Evolutionary conservation across 2,329 filamentous ascomycete genomes (phyloP), one percentile per base, ranked within the genome.

Genomic region (Magnaporthiopsis rhizophila): DNA sequence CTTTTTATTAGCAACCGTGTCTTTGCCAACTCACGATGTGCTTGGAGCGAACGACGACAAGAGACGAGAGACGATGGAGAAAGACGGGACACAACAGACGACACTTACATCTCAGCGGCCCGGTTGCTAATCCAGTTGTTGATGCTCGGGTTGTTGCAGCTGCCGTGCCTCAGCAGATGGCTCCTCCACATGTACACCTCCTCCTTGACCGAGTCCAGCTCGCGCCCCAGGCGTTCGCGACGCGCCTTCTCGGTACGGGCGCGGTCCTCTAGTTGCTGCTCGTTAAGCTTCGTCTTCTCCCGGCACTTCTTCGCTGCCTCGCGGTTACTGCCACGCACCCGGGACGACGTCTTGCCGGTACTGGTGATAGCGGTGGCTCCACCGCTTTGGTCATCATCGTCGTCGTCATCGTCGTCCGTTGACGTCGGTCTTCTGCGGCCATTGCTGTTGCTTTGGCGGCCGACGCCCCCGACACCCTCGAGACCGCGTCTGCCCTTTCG

Each of bases 241-340:
- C 34, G 53, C 21, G 53, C n/a, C 30, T 21, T 56, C 45, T 59
- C 34, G 13, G 32, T 9, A 9, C 56, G 30, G 15, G 36, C 62
- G 5, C 62, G 62, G 26, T n/a, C 26, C 56, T 63, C 56, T 1
- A 63, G 62, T 8, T 58, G 24, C 62, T 45, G 32, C 32, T 63
- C 62, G 30, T 63, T 63, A 4, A 38, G 24, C n/a, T 28, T 58
- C 5, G 53, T 58, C 62, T 59, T 58, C 32, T 63, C 62, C 12
- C 62, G 62, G 56, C 53, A 63, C 34, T 63, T 63, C 56, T 59
- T 63, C 11, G 62, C 62, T 34, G 62, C 62, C 30, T 28, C 34
- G 3, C 53, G 62, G 56, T 63, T 56, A 11, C 45, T 58, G 26
- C 45, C 45, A 7, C 30, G 18, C 11, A 50, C 30, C 15, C 45